Evolutionary conservation across 2,329 filamentous ascomycete species (phyloP), one percentile per base, ranked within the genome.

Genomic region (Lachnellula suecica): DNA sequence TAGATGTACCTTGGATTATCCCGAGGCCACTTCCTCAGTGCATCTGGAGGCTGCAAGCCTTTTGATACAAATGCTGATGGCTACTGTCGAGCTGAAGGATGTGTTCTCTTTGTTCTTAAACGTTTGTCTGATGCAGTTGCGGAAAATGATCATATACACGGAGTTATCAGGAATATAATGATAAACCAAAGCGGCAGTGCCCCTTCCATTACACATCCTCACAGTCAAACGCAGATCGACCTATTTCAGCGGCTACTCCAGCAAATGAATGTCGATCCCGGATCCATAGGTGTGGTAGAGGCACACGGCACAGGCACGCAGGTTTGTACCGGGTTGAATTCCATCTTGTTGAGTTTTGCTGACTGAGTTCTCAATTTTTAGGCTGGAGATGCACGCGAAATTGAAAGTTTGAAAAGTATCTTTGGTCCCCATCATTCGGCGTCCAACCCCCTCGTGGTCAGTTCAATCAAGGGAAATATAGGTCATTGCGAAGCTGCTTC

Each of bases 131-230:
- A 74, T 53, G 79, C 79, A 2, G 49, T 72, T 17, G 69, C 68
- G 1, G 78, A 81, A 45, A 72, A 73, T 1, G 74, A 82, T 57
- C 62, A 64, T 1, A 73, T 81, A 23, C 49, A 71, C 1, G 78
- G 70, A 10, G 66, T 75, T 0, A 86, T 95, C 46, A 75, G 87
- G 0, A 87, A 83, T 4, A 79, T 74, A 0, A 70, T 70, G 1
- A 71, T 78, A 31, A 83, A 83, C 53, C 77, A 81, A 52, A 82
- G 87, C 59, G 84, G 84, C 3, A 69, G 73, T 13, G 84, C 82
- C 6, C 29, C 19, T 24, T 47, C 44, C 44, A 47, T 47, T 19
- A 47, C 20, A 13, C 29, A 25, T 38, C 44, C 44, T 6, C 31
- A 38, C 34, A 25, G 20, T 10, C 8, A 10, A n/a, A 29, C 44